A percentile compares a stretch with the other conserved stretches of the same genome.
Conservation (phyloP, 2,329 filamentous ascomycete species). For the Metarhizium brunneum region DNA sequence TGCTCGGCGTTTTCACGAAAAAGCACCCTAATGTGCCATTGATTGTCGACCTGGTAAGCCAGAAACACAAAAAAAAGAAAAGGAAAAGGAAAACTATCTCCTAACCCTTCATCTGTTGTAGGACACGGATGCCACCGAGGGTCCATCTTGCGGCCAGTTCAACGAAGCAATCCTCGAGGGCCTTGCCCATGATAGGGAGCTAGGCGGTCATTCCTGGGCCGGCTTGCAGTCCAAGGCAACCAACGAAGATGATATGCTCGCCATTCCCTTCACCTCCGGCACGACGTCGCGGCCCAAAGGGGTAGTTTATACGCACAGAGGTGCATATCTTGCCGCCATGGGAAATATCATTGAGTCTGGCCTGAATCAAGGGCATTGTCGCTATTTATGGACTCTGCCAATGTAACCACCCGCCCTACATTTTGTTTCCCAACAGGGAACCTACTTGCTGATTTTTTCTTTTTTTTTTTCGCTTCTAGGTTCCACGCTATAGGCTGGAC, state of each 20-base stretch:
- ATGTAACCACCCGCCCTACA: constrained; percentile 47
- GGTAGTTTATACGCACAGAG: constrained; percentile 83
- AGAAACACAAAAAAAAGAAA: too few species aligned
- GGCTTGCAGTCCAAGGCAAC: constrained; percentile 60
- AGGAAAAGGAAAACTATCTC: too few species aligned
- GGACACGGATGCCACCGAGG: constrained; percentile 71
- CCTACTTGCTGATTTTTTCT: neutral
- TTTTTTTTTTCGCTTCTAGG: constrained; percentile 20
- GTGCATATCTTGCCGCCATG: constrained; percentile 74
- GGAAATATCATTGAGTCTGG: constrained; percentile 85
- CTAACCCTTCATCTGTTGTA: constrained; percentile 20
- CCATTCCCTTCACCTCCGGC: constrained; percentile 87
- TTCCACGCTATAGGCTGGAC: constrained; percentile 72
- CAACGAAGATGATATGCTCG: constrained; percentile 73
- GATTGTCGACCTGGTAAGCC: constrained; percentile 57
- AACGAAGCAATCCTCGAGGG: constrained; percentile 79
- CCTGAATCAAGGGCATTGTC: constrained; percentile 66
- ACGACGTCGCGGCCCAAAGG: constrained; percentile 90
- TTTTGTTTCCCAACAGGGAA: neutral
- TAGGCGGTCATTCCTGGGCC: constrained; percentile 63
- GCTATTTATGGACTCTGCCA: constrained; percentile 85
- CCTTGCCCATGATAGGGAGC: constrained; percentile 57
- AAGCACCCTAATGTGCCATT: constrained; percentile 56
- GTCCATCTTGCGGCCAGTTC: constrained; percentile 68
- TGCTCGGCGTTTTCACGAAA: constrained; percentile 59